These are phyloP conservation scores for Sapria himalayana DNA, from an alignment of 345 rosid species.

Conservation along the genomic window DNA sequence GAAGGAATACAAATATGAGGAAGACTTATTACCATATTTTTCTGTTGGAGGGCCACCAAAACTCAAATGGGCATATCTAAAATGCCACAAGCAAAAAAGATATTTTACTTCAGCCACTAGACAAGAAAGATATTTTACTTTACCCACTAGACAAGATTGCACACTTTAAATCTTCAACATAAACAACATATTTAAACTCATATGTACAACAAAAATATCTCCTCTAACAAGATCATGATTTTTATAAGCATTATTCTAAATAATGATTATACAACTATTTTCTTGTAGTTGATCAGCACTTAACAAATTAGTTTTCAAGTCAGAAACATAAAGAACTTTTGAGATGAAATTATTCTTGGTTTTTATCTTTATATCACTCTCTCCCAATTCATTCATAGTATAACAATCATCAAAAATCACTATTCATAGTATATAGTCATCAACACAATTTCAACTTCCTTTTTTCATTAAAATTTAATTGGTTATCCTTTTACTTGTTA, in stretches of 20 bases:
- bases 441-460: neutral
- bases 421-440: neutral
- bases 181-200: no score
- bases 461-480: neutral
- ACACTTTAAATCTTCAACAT: no score
- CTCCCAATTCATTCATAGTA: neutral
- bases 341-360: neutral
- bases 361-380: neutral
- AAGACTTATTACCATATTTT: neutral
- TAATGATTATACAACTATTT: no score
- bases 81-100: conserved; percentile 1
- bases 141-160: no score
- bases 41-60: neutral
- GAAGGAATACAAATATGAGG: neutral
- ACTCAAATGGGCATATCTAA: neutral
- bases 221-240: no score
- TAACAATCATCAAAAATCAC: neutral
- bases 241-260: no score
- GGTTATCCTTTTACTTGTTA: neutral
- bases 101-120: no score
- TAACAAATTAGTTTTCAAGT: no score
- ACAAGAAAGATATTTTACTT: no score
- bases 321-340: no score
- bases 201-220: no score
- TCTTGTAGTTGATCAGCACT: no score